phyloP scores from a whole-genome alignment of 2,329 filamentous ascomycete species.

The Dactylonectria macrodidyma region DNA sequence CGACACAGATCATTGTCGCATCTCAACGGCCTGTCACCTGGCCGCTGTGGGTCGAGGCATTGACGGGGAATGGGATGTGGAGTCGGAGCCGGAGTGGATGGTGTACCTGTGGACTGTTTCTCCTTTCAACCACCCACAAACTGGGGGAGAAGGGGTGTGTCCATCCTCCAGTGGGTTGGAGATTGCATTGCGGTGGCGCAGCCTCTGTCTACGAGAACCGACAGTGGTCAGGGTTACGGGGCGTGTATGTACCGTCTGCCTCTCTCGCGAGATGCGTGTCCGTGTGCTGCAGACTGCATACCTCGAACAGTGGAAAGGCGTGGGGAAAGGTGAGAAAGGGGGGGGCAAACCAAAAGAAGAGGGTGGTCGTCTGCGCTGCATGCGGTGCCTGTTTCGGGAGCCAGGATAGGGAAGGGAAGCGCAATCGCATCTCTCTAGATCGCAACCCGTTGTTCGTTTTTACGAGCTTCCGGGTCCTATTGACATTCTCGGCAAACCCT shows the following conservation, averaged over 20 bases:
- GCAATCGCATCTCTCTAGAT: conserved; percentile 25
- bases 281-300: conserved; percentile 19
- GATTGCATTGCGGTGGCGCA: conserved; percentile 37
- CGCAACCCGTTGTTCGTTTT: conserved; percentile 11
- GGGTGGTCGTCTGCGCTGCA: conserved; percentile 33
- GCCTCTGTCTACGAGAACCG: conserved; percentile 24
- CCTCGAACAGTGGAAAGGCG: too few species aligned
- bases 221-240: conserved; percentile 23
- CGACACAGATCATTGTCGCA: conserved; percentile 40
- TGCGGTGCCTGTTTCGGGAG: conserved; percentile 29
- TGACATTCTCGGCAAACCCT: conserved; percentile 16
- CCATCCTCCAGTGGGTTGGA: conserved; percentile 25
- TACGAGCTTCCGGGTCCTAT: not conserved
- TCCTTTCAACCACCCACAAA: not conserved
- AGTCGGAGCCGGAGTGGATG: conserved; percentile 27
- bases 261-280: conserved; percentile 1
- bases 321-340: too few species aligned
- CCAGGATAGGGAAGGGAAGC: conserved; percentile 25
- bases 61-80: conserved; percentile 24
- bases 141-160: not conserved
- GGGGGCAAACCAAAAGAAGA: conserved; percentile 8
- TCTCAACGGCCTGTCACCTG: conserved; percentile 43
- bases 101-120: not conserved
- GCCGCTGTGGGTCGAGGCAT: conserved; percentile 37
- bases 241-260: conserved; percentile 6